Base-by-base conservation (phyloP, 352 stramenopile genomes). In the Phytophthora fragariae region DNA sequence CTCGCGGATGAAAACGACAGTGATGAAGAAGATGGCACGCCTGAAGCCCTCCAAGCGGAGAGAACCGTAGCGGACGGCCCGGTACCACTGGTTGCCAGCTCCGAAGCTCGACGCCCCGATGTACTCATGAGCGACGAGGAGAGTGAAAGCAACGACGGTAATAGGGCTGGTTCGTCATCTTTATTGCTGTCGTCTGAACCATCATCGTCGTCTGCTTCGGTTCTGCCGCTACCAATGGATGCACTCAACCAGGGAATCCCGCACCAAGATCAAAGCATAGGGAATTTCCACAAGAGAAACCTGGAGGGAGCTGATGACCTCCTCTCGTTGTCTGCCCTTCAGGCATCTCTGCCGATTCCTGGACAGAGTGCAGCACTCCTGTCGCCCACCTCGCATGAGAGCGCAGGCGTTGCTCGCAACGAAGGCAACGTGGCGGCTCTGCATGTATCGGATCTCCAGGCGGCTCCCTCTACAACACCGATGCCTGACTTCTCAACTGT, bases 51-150 rank as follows among this genome's bases (percentile, higher is more conserved):
- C 31, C 19, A 29, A 41, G 35, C 35, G 14, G 35, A 41, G 35
- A 12, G 14, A 41, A 5, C n/a, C 21, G 24, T 24, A 33, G 27
- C 10, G n/a, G 37, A 62, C 11, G 15, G 72, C 59, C 5, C 57
- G 39, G 24, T 57, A 21, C 4, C n/a, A n/a, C 12, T 35, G 9
- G 31, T 29, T 53, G 15, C 29, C n/a, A 58, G 24, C 21, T 29
- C 53, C n/a, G 9, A 15, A 19, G 19, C 17, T 19, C 47, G 31
- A 49, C 50, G 11, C 21, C 56, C 62, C 0, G 62, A 85, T 29
- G 69, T 83, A 33, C 12, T 79, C 2, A 41, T 68, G 49, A 82
- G 65, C 24, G 76, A 83, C 60, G 72, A 76, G n/a, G 72, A 81
- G 4, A 68, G 55, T 29, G 74, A 72, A 2, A 59, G 56, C 15